phyloP scores from a whole-genome alignment of 2,329 filamentous ascomycete species.

The Epichloe sp. region DNA sequence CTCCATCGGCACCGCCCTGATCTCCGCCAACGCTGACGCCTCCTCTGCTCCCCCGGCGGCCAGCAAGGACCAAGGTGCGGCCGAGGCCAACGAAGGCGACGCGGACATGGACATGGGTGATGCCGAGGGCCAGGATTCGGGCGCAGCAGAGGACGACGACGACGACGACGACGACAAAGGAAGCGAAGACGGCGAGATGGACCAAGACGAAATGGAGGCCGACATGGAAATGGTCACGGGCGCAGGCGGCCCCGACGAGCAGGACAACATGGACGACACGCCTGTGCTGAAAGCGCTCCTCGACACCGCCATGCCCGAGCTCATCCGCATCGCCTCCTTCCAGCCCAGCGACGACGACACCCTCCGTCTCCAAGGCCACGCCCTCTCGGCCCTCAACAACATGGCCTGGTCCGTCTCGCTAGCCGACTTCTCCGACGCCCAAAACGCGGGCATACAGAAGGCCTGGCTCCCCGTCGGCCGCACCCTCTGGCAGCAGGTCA shows the following conservation, averaged over 20 bases:
- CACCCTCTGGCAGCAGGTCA: slow-evolving; percentile 42
- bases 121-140: slow-evolving; percentile 23
- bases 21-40: slow-evolving; percentile 31
- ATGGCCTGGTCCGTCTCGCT: slow-evolving; percentile 53
- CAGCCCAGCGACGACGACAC: slow-evolving; percentile 27
- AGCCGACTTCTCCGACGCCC: slow-evolving; percentile 43
- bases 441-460: slow-evolving; percentile 36
- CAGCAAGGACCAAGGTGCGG: slow-evolving; percentile 19
- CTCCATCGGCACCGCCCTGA: slow-evolving; percentile 48
- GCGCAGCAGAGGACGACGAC: slow-evolving; percentile 19
- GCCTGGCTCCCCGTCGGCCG: slow-evolving; percentile 42
- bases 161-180: slow-evolving; percentile 24
- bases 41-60: slow-evolving; percentile 4
- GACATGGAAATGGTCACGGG: slow-evolving; percentile 55
- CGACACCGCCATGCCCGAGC: slow-evolving; percentile 24
- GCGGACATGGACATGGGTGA: slow-evolving; percentile 26
- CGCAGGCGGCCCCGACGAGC: slow-evolving; percentile 26
- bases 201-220: slow-evolving; percentile 42
- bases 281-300: slow-evolving; percentile 36
- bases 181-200: slow-evolving; percentile 39
- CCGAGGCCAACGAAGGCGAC: slow-evolving; percentile 26
- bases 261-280: slow-evolving; percentile 33
- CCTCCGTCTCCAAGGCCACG: slow-evolving; percentile 35
- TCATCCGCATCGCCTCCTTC: slow-evolving; percentile 33
- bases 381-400: slow-evolving; percentile 51